Evolutionary conservation across 331 rosid genomes (phyloP), one percentile per base, ranked within the genome.

Genomic region (Malus hybrid): DNA sequence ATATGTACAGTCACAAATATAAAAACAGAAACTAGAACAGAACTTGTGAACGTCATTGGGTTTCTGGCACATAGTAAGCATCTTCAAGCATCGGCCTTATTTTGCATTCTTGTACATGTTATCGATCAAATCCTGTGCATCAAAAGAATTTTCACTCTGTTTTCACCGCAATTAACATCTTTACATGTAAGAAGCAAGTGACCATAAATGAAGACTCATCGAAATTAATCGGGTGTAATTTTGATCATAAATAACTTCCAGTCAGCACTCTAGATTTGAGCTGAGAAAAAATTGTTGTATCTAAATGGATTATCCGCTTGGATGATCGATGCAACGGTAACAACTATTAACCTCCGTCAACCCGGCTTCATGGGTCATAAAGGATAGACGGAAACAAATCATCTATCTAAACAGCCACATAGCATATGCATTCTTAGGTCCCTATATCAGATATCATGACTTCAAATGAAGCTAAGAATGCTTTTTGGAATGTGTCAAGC

Each of bases 91-190:
- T 71, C 39, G 74, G 82, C 87, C 80, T 88, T 87, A 82, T 77
- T 33, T 79, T 75, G 80, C 87, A 50, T 73, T 84, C 83, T 88
- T 92, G 96, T 95, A 95, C 97, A 95, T 83, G 76, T 83, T 67
- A 73, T 95, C 97, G 20, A 95, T 87, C 64, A 28, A 82, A 70
- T 39, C 82, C 99, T 95, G 93, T 7, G 29, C 28, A 80, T 53
- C 68, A 56, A 28, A 82, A 52, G 20, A 65, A 71, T 5, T 26
- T 18, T 8, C 46, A 28, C 78, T 89, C 75, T 62, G 78, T 57
- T 69, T 68, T 62, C 55, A 48, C 48, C 22, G 53, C 16, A 65
- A 16, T 22, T n/a, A 63, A 62, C 22, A 24, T 69, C 46, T 42
- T 42, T 42, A 42, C 1, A 42, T 42, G 46, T 52, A 73, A 20